These are phyloP conservation scores for Alternaria alternata DNA, from an alignment of 2,329 filamentous ascomycete species.

Conservation along the genomic window DNA sequence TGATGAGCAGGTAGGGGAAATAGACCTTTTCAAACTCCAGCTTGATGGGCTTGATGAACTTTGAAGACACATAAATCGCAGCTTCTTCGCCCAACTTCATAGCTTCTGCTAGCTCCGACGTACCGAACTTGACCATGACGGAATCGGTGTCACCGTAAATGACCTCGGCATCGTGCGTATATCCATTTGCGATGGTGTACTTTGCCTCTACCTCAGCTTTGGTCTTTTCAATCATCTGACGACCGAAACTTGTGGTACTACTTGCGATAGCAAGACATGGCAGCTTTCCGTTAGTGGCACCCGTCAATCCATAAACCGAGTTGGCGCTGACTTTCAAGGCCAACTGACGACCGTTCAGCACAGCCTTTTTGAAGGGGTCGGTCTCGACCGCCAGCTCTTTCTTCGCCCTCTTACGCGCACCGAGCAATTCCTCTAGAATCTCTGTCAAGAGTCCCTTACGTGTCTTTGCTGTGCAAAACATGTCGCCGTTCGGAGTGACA, in stretches of 20 bases:
- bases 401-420: conserved; percentile 95
- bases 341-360: conserved; percentile 94
- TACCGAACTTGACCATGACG: conserved; percentile 99
- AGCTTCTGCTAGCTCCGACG: conserved; percentile 81
- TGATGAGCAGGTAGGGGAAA: conserved; percentile 96
- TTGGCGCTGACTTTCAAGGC: conserved; percentile 97
- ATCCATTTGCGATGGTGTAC: conserved; percentile 93
- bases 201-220: conserved; percentile 92
- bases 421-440: conserved; percentile 91
- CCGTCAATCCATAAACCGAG: conserved; percentile 96
- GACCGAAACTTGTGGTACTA: conserved; percentile 95
- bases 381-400: conserved; percentile 87
- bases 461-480: conserved; percentile 87
- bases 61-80: conserved; percentile 83
- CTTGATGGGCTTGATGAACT: conserved; percentile 97
- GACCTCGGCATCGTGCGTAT: conserved; percentile 92
- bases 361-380: conserved; percentile 96
- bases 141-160: conserved; percentile 99
- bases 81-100: conserved; percentile 98
- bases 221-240: conserved; percentile 98
- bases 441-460: conserved; percentile 92
- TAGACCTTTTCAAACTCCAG: conserved; percentile 99
- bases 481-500: conserved; percentile 90
- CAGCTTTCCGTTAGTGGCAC: conserved; percentile 93
- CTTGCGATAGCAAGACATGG: conserved; percentile 95